phyloP scores from a whole-genome alignment of 2,329 filamentous ascomycete species.

The Zasmidium angulare region DNA sequence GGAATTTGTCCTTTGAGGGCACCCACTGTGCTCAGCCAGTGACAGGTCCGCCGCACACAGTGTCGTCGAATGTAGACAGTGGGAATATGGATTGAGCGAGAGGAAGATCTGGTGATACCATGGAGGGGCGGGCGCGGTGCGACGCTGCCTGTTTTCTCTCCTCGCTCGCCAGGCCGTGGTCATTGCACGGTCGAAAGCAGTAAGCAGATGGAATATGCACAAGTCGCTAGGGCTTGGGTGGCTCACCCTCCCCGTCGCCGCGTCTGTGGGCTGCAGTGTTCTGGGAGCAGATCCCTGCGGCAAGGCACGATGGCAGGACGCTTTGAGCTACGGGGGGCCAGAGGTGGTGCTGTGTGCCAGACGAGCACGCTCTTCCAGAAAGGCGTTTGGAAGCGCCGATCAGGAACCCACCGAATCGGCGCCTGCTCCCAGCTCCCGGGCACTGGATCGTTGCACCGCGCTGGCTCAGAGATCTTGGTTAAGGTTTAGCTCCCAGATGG shows the following conservation, averaged over 20 bases:
- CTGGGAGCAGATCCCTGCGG: conserved; percentile 40
- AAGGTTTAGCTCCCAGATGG: conserved; percentile 23
- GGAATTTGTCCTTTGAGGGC: conserved; percentile 28
- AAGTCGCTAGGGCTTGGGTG: conserved; percentile 41
- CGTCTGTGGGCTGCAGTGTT: conserved; percentile 43
- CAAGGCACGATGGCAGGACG: conserved; percentile 28
- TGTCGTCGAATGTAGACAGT: conserved; percentile 31
- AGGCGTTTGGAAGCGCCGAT: conserved; percentile 22
- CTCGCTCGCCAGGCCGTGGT: conserved; percentile 27
- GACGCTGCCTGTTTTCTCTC: conserved; percentile 31
- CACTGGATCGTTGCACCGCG: conserved; percentile 27
- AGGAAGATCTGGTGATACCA: conserved; percentile 37
- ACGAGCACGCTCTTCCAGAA: conserved; percentile 22
- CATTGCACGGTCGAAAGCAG: conserved; percentile 31
- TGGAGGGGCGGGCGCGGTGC: conserved; percentile 32
- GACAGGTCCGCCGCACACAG: conserved; percentile 35
- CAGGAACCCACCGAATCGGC: conserved; percentile 31
- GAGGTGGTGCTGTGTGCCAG: conserved; percentile 17
- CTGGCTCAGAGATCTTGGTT: conserved; percentile 23
- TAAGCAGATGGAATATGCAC: conserved; percentile 36
- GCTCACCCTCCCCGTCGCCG: conserved; percentile 39
- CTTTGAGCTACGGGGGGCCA: conserved; percentile 27
- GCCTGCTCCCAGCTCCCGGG: conserved; percentile 28
- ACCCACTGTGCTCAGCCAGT: conserved; percentile 30
- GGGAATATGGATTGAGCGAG: conserved; percentile 33